phyloP scores from a whole-genome alignment of 129 eudicot species.

The Pulicaria dysenterica region DNA sequence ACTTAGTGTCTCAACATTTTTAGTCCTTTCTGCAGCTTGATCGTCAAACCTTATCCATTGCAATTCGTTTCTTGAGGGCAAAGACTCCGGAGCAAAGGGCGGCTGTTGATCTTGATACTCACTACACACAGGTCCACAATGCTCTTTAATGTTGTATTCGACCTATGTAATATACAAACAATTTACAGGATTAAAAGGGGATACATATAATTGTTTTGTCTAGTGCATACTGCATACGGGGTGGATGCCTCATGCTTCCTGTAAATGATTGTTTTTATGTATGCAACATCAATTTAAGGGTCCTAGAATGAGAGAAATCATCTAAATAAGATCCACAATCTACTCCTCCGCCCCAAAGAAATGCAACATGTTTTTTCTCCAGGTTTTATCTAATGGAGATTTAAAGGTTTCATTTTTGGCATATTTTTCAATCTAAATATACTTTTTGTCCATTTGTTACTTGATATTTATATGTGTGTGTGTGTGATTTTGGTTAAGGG shows the following conservation, averaged over 20 bases:
- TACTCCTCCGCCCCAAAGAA: no score
- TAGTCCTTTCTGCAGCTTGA: constrained; percentile 58
- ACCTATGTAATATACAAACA: constrained; percentile 6
- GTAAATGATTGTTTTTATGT: no score
- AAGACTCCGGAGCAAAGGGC: constrained; percentile 98
- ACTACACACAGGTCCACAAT: constrained; percentile 69
- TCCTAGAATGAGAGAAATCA: constrained; percentile 3
- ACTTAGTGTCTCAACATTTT: constrained; percentile 10
- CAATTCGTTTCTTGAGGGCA: constrained; percentile 82
- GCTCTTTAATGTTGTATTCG: constrained; percentile 13
- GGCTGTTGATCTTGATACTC: constrained; percentile 95
- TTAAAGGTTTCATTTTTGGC: no score
- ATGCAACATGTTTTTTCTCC: no score
- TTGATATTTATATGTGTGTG: no score
- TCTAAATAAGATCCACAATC: not conserved
- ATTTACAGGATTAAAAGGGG: not conserved
- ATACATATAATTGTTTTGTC: constrained; percentile 6
- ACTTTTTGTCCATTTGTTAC: no score
- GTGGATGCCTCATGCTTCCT: no score
- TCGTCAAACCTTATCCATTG: constrained; percentile 72
- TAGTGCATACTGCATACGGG: not conserved
- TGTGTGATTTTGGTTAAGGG: no score
- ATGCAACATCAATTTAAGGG: no score
- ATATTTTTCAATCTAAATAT: no score
- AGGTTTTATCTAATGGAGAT: no score